Evolutionary conservation across 192 early-diverging fungal species (phyloP).

Genomic region (Gonapodya prolifera): DNA sequence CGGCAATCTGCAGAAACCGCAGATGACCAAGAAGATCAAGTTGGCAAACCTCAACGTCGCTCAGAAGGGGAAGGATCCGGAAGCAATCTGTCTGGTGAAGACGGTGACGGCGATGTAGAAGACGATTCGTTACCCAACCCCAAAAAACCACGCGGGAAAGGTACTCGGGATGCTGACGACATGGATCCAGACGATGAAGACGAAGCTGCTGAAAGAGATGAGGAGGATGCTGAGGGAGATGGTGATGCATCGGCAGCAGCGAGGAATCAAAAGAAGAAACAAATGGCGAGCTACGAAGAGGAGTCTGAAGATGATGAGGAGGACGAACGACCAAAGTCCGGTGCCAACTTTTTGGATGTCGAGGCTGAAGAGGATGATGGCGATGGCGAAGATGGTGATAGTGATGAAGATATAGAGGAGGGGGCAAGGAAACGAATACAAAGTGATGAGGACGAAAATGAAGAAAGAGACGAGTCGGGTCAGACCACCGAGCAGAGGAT

Average conservation of each 20-base stretch:
- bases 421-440: background rate
- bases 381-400: conserved; percentile 27
- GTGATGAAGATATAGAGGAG: background rate
- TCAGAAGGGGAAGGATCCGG: conserved; percentile 15
- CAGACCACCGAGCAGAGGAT: conserved; percentile 9
- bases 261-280: background rate
- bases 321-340: conserved; percentile 13
- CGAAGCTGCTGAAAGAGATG: conserved; percentile 19
- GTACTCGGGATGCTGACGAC: conserved; percentile 43
- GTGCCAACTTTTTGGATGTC: conserved; percentile 19
- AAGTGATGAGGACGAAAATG: conserved; percentile 14
- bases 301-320: conserved; percentile 8
- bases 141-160: conserved; percentile 21
- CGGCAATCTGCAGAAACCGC: conserved; percentile 6
- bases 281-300: conserved; percentile 12
- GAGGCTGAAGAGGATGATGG: conserved; percentile 26
- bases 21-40: conserved; percentile 24
- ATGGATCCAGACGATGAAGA: conserved; percentile 74
- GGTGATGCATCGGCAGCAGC: conserved; percentile 15
- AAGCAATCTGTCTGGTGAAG: conserved; percentile 14
- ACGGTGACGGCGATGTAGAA: conserved; percentile 26
- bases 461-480: conserved; percentile 16
- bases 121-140: conserved; percentile 8
- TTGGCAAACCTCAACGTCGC: conserved; percentile 12
- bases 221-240: conserved; percentile 28